phyloP scores from a whole-genome alignment of 2,329 filamentous ascomycete species.

The Pseudogymnoascus sp. region DNA sequence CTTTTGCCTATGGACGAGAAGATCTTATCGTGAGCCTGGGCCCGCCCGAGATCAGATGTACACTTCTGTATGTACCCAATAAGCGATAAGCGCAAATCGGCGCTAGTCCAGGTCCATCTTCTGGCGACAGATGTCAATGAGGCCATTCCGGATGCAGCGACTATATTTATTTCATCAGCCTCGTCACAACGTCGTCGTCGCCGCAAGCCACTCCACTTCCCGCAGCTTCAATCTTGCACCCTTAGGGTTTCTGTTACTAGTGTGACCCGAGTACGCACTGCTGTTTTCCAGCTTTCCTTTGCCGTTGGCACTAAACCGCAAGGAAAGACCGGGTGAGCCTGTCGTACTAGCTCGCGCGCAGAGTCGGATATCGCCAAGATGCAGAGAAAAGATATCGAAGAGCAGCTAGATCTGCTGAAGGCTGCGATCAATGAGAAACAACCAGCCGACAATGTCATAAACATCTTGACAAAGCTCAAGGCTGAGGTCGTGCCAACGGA shows the following conservation, averaged over 20 bases:
- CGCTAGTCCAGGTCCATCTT: constrained; percentile 8
- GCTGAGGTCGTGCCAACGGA: constrained; percentile 77
- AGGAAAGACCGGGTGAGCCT: neutral
- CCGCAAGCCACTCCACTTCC: neutral
- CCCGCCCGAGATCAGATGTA: neutral
- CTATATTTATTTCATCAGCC: constrained; percentile 9
- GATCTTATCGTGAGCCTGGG: neutral
- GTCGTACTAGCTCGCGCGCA: neutral
- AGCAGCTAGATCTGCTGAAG: constrained; percentile 67
- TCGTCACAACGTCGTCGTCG: neutral
- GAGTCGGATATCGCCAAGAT: constrained; percentile 36
- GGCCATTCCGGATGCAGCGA: constrained; percentile 3
- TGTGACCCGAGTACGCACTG: neutral
- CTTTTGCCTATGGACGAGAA: neutral
- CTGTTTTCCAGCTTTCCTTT: neutral
- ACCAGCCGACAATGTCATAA: constrained; percentile 60
- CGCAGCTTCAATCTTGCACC: neutral
- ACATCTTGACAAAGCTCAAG: constrained; percentile 70
- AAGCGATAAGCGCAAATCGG: constrained; percentile 6
- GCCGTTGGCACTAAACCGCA: neutral
- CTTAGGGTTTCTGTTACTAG: neutral
- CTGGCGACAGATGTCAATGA: constrained; percentile 5
- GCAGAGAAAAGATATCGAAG: constrained; percentile 74
- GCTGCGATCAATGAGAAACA: constrained; percentile 73
- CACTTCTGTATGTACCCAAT: neutral